Percentiles rank a stretch among this genome's conserved stretches.
These are phyloP conservation scores for Verticillium dahliae DNA, from an alignment of 2,329 filamentous ascomycete species.

Conservation along the genomic window DNA sequence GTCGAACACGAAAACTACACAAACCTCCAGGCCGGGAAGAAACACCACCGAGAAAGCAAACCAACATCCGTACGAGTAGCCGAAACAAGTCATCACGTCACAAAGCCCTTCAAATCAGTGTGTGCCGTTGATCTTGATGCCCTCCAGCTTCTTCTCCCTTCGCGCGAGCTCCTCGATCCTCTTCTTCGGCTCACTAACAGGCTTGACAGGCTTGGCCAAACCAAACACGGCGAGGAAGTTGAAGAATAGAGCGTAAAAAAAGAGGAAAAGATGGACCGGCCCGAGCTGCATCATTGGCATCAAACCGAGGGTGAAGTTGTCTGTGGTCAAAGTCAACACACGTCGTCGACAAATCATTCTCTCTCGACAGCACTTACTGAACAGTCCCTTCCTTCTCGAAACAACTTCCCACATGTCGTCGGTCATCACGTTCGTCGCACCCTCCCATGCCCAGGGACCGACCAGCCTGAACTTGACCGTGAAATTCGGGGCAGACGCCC, in stretches of 20 bases:
- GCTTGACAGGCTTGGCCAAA: not conserved
- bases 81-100: not conserved
- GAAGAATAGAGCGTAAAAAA: not conserved
- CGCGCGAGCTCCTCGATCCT: not conserved
- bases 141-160: not conserved
- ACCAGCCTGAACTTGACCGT: slow-evolving; percentile 41
- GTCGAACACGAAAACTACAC: not conserved
- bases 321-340: not conserved
- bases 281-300: slow-evolving; percentile 1
- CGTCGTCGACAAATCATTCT: not conserved
- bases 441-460: slow-evolving; percentile 35
- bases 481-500: slow-evolving; percentile 43
- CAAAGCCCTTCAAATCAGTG: not conserved
- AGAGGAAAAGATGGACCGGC: not conserved
- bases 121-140: not conserved
- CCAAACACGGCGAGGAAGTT: not conserved
- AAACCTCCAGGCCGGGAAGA: not conserved
- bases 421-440: slow-evolving; percentile 29
- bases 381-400: slow-evolving; percentile 24
- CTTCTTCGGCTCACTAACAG: not conserved
- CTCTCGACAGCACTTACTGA: slow-evolving; percentile 23
- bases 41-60: not conserved
- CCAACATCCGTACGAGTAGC: not conserved
- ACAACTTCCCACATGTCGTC: slow-evolving; percentile 33
- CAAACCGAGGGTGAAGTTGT: not conserved